Conservation (phyloP, 768 basidiomycete species). For the Tricholoma flavovirens region DNA sequence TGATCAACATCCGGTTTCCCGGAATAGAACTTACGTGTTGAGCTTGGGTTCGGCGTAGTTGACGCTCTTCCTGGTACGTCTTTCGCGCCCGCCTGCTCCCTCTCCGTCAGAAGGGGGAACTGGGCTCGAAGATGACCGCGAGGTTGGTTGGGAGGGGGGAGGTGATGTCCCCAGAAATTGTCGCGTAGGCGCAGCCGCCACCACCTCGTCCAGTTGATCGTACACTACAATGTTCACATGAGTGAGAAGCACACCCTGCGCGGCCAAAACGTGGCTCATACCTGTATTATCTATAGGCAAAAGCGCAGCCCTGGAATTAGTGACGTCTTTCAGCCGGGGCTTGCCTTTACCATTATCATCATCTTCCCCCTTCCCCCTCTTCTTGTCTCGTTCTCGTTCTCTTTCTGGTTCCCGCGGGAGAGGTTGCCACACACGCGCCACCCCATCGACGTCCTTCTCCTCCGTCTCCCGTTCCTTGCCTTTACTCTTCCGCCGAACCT, state of each 20-base stretch:
- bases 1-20: not conserved
- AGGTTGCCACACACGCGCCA: not conserved
- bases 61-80: conserved; percentile 65
- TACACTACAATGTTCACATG: conserved; percentile 10
- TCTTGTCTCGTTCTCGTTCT: conserved; percentile 30
- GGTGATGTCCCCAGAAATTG: conserved; percentile 25
- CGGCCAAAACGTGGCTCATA: conserved; percentile 14
- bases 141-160: conserved; percentile 40
- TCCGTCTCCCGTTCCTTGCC: conserved; percentile 32
- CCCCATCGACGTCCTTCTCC: conserved; percentile 18
- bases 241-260: not conserved
- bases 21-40: conserved; percentile 60
- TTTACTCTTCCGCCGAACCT: conserved; percentile 45
- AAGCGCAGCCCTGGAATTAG: conserved; percentile 45
- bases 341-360: conserved; percentile 30
- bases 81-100: conserved; percentile 44
- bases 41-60: conserved; percentile 87
- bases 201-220: conserved; percentile 13
- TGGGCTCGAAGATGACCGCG: conserved; percentile 45
- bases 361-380: conserved; percentile 28
- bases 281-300: conserved; percentile 42
- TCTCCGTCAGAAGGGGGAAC: conserved; percentile 30
- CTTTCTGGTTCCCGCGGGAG: not conserved
- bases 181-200: conserved; percentile 11
- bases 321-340: conserved; percentile 58